Percentiles rank a stretch among this genome's conserved stretches.
These are phyloP conservation scores for Hsuehochloa calcarea DNA, from an alignment of 176 grass and related monocot species.

Conservation along the genomic window DNA sequence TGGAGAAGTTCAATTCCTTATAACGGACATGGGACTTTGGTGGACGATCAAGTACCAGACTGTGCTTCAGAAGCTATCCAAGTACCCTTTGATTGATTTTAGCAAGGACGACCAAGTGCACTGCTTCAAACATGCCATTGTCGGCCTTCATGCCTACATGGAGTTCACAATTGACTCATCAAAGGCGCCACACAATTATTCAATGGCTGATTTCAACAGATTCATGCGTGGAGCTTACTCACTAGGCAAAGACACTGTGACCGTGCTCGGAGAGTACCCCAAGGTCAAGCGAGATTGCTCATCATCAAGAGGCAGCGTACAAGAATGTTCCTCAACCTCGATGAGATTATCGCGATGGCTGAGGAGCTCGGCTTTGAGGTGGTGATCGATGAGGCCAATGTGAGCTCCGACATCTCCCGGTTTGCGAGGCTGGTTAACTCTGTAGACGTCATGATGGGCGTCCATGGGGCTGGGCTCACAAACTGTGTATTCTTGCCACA, in stretches of 20 bases:
- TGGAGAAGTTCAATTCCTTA: slow-evolving; percentile 61
- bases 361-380: slow-evolving; percentile 73
- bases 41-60: slow-evolving; percentile 60
- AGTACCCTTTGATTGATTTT: slow-evolving; percentile 61
- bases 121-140: slow-evolving; percentile 63
- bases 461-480: slow-evolving; percentile 71
- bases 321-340: slow-evolving; percentile 58
- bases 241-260: slow-evolving; percentile 28
- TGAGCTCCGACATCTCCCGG: slow-evolving; percentile 48
- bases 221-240: slow-evolving; percentile 61
- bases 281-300: slow-evolving; percentile 52
- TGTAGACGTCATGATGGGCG: slow-evolving; percentile 73
- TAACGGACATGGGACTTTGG: slow-evolving; percentile 48
- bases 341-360: slow-evolving; percentile 45
- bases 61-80: slow-evolving; percentile 52
- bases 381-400: slow-evolving; percentile 55
- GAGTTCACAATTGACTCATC: slow-evolving; percentile 67
- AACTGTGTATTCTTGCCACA: slow-evolving; percentile 64
- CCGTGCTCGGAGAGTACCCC: slow-evolving; percentile 26
- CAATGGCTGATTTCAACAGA: slow-evolving; percentile 58
- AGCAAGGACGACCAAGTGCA: slow-evolving; percentile 60
- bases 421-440: slow-evolving; percentile 64
- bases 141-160: slow-evolving; percentile 58
- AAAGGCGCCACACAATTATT: slow-evolving; percentile 36
- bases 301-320: slow-evolving; percentile 63